These are phyloP conservation scores for Oryza glumipatula DNA, from an alignment of 176 grass and related monocot species.

Conservation along the genomic window DNA sequence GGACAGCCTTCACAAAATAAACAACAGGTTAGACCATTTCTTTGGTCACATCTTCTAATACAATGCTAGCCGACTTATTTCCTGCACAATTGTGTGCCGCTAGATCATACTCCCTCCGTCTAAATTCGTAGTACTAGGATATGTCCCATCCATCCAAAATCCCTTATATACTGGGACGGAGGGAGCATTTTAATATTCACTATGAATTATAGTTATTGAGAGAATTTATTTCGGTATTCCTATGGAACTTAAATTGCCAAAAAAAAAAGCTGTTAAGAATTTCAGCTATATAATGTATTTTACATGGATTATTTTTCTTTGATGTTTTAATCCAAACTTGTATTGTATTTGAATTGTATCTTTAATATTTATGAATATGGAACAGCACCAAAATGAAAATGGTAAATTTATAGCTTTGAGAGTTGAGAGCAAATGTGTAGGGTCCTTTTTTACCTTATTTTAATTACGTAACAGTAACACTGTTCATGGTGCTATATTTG, in stretches of 20 bases:
- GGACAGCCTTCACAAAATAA: not conserved
- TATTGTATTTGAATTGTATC: not conserved
- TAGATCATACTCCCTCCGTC: not conserved
- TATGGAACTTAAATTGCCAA: not conserved
- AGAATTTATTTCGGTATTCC: not conserved
- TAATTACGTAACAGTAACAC: slow-evolving; percentile 1
- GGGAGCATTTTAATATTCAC: not conserved
- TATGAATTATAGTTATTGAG: not conserved
- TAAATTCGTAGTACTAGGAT: too few species aligned
- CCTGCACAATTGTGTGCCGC: not conserved
- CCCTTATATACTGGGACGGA: too few species aligned
- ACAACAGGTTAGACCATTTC: not conserved
- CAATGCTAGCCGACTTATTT: not conserved
- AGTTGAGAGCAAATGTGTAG: not conserved
- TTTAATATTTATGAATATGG: not conserved
- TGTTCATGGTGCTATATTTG: not conserved
- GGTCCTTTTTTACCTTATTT: not conserved
- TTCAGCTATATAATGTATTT: not conserved
- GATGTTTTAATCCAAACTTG: not conserved
- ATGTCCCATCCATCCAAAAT: too few species aligned
- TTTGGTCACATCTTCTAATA: not conserved
- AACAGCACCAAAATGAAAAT: not conserved
- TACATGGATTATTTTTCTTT: not conserved
- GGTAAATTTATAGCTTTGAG: not conserved
- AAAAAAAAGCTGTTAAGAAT: not conserved